Evolutionary conservation across 2,329 filamentous ascomycete genomes (phyloP), one percentile per base, ranked within the genome.

Genomic region (Orbilia brochopaga): DNA sequence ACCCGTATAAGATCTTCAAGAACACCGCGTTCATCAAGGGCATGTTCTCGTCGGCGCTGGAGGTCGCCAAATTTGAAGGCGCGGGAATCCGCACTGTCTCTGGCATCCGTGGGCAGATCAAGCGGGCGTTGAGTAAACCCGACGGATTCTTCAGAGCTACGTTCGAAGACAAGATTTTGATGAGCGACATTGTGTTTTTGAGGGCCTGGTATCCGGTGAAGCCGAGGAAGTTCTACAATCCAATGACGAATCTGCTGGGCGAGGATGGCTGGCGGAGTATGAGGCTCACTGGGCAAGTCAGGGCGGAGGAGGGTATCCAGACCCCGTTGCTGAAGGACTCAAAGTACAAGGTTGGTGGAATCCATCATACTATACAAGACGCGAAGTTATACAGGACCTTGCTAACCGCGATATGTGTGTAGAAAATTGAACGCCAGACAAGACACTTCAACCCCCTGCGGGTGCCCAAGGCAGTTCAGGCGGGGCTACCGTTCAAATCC

Each of bases 11-110:
- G 82, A 95, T 97, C 80, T 97, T 95, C 86, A 96, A 96, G 81
- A 99, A 99, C 82, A 99, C 94, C 0, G 92, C 94, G 42, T 99
- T 99, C 79, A 92, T 99, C 82, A 95, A 94, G 80, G 91, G 96
- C 81, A 99, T 99, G 94, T 99, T 99, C 84, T 92, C 87, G 78
- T 88, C 89, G 0, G 85, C 91, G 0, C 87, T 99, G 46, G 94
- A 99, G 79, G 94, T 99, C 75, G 93, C 94, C 77, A 99, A 97
- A 79, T 99, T 99, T 78, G 94, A 99, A 82, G 94, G 94, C 66
- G 94, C 94, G 8, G 88, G 90, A 63, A 93, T 99, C 81, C 91
- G 92, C 78, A 99, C 95, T 0, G 95, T 99, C 23, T 97, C 92
- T 0, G 95, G 95, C 58, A 88, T 99, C 73, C 86, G 94, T 46